These are phyloP conservation scores for Rutstroemia sydowiana DNA, from an alignment of 2,329 filamentous ascomycete genomes.

Conservation along the genomic window DNA sequence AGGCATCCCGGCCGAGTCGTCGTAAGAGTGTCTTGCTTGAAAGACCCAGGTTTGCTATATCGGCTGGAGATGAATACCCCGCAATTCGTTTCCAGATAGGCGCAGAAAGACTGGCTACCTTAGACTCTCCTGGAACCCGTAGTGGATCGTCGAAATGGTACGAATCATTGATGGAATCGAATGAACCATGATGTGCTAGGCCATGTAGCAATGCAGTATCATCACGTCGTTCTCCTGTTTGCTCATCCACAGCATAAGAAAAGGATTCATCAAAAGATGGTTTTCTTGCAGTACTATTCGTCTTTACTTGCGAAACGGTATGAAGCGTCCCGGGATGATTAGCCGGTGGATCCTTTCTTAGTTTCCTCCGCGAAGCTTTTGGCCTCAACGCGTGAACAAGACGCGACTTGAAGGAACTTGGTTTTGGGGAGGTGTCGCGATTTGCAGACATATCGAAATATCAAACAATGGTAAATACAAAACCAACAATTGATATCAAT, in stretches of 20 bases:
- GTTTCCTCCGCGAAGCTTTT: slow-evolving; percentile 2
- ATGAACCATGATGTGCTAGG: slow-evolving; percentile 25
- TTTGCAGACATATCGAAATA: neutral
- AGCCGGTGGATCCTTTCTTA: slow-evolving; percentile 6
- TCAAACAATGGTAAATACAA: neutral
- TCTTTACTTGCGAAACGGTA: neutral
- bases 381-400: slow-evolving; percentile 6
- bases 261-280: slow-evolving; percentile 1
- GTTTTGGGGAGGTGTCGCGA: neutral
- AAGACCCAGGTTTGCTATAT: slow-evolving; percentile 42
- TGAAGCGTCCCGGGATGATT: neutral
- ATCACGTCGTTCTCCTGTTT: slow-evolving; percentile 28
- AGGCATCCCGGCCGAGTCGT: slow-evolving; percentile 36
- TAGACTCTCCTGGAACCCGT: slow-evolving; percentile 32
- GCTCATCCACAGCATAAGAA: slow-evolving; percentile 16
- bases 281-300: neutral
- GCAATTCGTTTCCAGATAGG: slow-evolving; percentile 40
- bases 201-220: slow-evolving; percentile 28
- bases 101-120: slow-evolving; percentile 38
- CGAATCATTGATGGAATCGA: slow-evolving; percentile 18
- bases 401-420: neutral
- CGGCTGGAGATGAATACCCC: slow-evolving; percentile 36
- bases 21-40: slow-evolving; percentile 39
- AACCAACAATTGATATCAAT: neutral
- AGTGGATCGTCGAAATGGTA: slow-evolving; percentile 8